Evolutionary conservation across 768 basidiomycete species (phyloP), one percentile per base, ranked within the genome.

Genomic region (Panaeolus papilionaceus): DNA sequence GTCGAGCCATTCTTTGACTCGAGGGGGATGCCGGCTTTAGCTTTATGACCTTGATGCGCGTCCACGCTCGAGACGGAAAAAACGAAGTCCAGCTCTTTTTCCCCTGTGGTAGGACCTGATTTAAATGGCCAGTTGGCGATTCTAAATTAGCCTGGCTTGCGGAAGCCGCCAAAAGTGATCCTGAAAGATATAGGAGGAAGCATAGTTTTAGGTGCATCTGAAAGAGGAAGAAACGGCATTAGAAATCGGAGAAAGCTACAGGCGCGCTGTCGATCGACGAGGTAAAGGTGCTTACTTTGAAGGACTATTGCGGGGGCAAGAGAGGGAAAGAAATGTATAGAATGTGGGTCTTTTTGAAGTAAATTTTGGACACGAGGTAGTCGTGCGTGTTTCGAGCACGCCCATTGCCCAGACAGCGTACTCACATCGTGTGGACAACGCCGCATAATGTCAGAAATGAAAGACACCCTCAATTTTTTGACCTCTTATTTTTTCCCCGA

Each of bases 341-440:
- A 58, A 58, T 58, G 54, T 58, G 54, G 54, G 54, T 9, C 54
- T 58, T 58, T 58, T 58, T 58, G 54, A 58, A 58, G 54, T 28
- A 23, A 58, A 58, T 33, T 20, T 26, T 58, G 54, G 28, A 58
- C 54, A 58, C 54, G 54, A 58, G 54, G 54, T 58, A 58, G 54
- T 58, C n/a, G 54, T 58, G 54, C 54, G 54, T 58, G 54, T 58
- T 58, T 58, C 26, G 14, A 58, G 54, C 54, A 58, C 28, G 54
- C 54, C 54, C 54, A 58, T 33, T 58, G 54, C 54, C 54, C 54
- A 58, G 23, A 51, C 26, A 8, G 54, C 54, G 54, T 51, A 9
- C 28, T 58, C 54, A 37, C 54, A 58, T 28, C 54, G 54, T 58
- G 54, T 58, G 6, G 54, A 4, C 54, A 58, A 58, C 28, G 26